These are phyloP conservation scores for Dryadomyces quercivorus DNA, from an alignment of 2,329 filamentous ascomycete species.

Conservation along the genomic window DNA sequence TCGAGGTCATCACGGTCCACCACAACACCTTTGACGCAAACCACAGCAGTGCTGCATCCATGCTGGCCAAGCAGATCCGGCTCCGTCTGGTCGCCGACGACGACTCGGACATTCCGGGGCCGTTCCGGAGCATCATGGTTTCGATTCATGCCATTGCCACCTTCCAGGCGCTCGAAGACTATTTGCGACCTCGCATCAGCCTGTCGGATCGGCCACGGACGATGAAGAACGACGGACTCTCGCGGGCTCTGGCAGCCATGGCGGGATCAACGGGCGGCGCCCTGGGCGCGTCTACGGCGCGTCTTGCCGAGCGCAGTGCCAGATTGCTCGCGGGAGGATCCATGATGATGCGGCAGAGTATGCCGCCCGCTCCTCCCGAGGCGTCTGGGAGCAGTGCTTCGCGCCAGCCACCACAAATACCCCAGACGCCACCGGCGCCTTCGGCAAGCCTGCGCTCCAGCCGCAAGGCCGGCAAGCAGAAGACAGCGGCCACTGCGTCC, in stretches of 20 bases:
- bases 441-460: slow-evolving; percentile 18
- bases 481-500: slow-evolving; percentile 12
- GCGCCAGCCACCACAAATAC: neutral
- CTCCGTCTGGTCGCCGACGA: slow-evolving; percentile 83
- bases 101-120: slow-evolving; percentile 74
- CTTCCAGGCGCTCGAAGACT: slow-evolving; percentile 94
- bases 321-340: slow-evolving; percentile 12
- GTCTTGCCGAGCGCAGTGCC: slow-evolving; percentile 31
- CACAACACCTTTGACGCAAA: slow-evolving; percentile 85
- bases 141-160: slow-evolving; percentile 97
- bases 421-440: neutral
- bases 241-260: slow-evolving; percentile 62
- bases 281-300: slow-evolving; percentile 31
- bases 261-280: slow-evolving; percentile 54
- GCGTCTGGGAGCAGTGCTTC: neutral
- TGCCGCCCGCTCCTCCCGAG: slow-evolving; percentile 21
- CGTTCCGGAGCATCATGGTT: slow-evolving; percentile 92
- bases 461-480: slow-evolving; percentile 32
- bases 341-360: slow-evolving; percentile 20
- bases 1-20: slow-evolving; percentile 92
- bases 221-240: slow-evolving; percentile 48
- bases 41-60: slow-evolving; percentile 81
- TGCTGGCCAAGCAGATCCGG: slow-evolving; percentile 91
- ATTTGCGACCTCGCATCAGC: slow-evolving; percentile 79
- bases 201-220: slow-evolving; percentile 61